Conservation (phyloP, 495 filamentous ascomycete species). For the Friedmanniomyces simplex region DNA sequence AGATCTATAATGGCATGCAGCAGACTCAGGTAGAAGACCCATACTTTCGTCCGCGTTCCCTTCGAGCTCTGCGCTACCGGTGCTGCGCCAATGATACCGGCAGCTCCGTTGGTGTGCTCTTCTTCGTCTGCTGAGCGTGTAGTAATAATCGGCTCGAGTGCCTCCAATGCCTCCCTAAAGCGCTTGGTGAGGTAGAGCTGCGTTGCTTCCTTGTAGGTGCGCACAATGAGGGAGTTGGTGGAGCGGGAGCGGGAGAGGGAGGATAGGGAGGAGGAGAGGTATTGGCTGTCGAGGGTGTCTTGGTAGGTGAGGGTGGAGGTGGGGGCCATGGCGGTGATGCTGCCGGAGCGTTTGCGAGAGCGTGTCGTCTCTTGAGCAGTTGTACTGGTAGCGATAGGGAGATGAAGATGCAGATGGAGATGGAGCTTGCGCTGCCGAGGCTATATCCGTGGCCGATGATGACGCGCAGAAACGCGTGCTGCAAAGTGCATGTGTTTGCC, state of each 20-base stretch:
- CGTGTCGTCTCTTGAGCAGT: too few relatives aligned
- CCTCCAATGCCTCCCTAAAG: slow-evolving; percentile 74
- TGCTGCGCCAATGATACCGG: slow-evolving; percentile 32
- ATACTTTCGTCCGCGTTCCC: slow-evolving; percentile 80
- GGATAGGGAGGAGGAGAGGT: slow-evolving; percentile 41
- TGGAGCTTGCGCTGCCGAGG: too few relatives aligned
- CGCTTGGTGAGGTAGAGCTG: slow-evolving; percentile 88
- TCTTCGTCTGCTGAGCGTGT: slow-evolving; percentile 29
- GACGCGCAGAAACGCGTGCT: not conserved
- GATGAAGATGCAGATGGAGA: too few relatives aligned
- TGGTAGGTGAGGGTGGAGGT: slow-evolving; percentile 16
- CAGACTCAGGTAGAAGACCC: slow-evolving; percentile 91
- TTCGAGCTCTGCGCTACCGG: slow-evolving; percentile 64
- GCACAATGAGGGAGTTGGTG: slow-evolving; percentile 55
- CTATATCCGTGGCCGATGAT: not conserved
- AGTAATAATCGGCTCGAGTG: slow-evolving; percentile 67
- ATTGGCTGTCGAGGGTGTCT: slow-evolving; percentile 20
- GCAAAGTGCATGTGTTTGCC: not conserved
- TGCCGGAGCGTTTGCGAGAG: too few relatives aligned
- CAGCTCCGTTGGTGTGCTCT: slow-evolving; percentile 27
- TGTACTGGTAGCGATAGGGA: not conserved
- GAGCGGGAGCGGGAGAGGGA: slow-evolving; percentile 46
- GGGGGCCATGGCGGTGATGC: slow-evolving; percentile 1
- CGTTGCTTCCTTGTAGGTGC: slow-evolving; percentile 80
- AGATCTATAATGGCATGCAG: slow-evolving; percentile 83